Percentiles rank a stretch among this genome's conserved stretches.
phyloP scores from a whole-genome alignment of 371 early-diverging fungal genomes.

The Mortierella sp. region DNA sequence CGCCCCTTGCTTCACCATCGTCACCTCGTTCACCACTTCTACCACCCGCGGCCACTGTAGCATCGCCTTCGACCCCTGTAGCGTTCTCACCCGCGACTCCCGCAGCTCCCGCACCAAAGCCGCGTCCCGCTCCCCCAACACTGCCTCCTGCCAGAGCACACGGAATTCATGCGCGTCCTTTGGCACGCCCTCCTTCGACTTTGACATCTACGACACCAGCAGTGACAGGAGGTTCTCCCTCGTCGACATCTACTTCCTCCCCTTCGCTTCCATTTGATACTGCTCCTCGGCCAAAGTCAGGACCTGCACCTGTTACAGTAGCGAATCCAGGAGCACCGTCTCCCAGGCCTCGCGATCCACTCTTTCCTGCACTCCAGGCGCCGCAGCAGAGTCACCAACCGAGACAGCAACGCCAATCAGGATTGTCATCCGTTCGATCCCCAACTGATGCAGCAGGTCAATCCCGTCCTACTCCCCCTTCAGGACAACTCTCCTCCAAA shows the following conservation, averaged over 20 bases:
- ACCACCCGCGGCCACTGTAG: constrained; percentile 3
- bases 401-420: constrained; percentile 20
- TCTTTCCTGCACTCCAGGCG: constrained; percentile 33
- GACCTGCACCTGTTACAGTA: not conserved
- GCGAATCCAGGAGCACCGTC: constrained; percentile 12
- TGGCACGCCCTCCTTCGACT: constrained; percentile 30
- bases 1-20: constrained; percentile 28
- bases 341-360: constrained; percentile 30
- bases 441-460: constrained; percentile 20
- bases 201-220: not conserved
- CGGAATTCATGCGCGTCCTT: constrained; percentile 45
- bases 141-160: constrained; percentile 53
- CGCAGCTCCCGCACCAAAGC: constrained; percentile 14
- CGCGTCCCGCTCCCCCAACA: constrained; percentile 37
- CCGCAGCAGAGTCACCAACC: constrained; percentile 50
- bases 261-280: not conserved
- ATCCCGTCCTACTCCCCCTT: constrained; percentile 27
- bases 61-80: not conserved
- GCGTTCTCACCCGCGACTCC: not conserved
- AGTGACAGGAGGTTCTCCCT: not conserved
- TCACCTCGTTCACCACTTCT: constrained; percentile 19
- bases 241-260: not conserved
- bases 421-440: constrained; percentile 23
- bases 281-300: not conserved
- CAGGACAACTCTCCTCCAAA: constrained; percentile 25